These are phyloP conservation scores for Eremochloa ophiuroides DNA, from an alignment of 176 grass and related monocot species.

Conservation along the genomic window DNA sequence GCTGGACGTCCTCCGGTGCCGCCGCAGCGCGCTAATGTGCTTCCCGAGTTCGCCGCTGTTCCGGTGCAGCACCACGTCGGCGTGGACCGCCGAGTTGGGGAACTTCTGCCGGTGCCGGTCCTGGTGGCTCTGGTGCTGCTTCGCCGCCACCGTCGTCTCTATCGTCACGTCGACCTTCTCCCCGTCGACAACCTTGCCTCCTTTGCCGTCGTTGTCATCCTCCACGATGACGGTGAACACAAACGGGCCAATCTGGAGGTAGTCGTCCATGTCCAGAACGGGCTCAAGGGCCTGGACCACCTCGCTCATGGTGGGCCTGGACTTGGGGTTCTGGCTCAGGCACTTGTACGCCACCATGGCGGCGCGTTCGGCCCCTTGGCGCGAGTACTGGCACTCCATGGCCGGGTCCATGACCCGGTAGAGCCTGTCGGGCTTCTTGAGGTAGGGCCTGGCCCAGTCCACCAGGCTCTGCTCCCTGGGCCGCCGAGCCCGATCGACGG, in stretches of 20 bases:
- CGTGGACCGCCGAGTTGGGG: constrained; percentile 50
- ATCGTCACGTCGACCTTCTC: constrained; percentile 23
- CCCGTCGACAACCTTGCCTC: not conserved
- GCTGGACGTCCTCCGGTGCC: constrained; percentile 33
- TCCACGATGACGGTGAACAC: constrained; percentile 60
- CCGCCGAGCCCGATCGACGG: constrained; percentile 40
- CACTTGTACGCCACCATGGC: constrained; percentile 67
- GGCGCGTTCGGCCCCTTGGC: constrained; percentile 33
- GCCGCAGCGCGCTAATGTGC: constrained; percentile 21
- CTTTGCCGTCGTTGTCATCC: not conserved
- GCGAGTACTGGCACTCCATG: constrained; percentile 54
- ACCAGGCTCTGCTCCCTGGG: constrained; percentile 64
- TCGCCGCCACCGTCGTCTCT: constrained; percentile 11
- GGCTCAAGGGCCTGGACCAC: constrained; percentile 58
- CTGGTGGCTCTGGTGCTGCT: constrained; percentile 44
- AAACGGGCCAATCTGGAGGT: constrained; percentile 38
- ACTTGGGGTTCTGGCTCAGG: constrained; percentile 54
- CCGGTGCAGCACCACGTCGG: constrained; percentile 25
- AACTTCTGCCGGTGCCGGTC: constrained; percentile 42
- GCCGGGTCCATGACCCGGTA: constrained; percentile 51
- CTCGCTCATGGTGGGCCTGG: constrained; percentile 69
- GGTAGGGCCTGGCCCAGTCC: constrained; percentile 48
- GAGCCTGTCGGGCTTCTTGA: constrained; percentile 41
- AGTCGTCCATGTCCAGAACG: constrained; percentile 50
- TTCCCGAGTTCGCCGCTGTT: not conserved